Evolutionary conservation across 2,329 filamentous ascomycete genomes (phyloP).

Genomic region (Beauveria varroae): DNA sequence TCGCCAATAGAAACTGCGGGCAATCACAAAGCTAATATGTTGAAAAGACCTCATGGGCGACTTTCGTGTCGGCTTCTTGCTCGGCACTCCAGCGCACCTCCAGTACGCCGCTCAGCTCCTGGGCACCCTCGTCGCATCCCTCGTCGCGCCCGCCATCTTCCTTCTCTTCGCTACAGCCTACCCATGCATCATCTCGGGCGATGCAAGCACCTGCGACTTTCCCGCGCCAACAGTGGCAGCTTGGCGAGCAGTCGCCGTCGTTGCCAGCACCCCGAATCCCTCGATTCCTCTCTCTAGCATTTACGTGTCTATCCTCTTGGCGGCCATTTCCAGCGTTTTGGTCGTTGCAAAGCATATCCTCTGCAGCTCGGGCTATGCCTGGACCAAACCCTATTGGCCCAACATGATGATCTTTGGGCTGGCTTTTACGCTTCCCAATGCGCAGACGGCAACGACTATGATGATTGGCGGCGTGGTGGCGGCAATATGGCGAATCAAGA

Average conservation of each 20-base stretch:
- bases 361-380: background rate
- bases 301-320: background rate
- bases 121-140: conserved; percentile 8
- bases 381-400: background rate
- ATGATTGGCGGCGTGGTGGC: conserved; percentile 8
- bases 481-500: background rate
- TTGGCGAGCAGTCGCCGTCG: conserved; percentile 8
- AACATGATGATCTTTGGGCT: conserved; percentile 12
- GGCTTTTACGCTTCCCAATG: conserved; percentile 9
- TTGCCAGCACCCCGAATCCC: conserved; percentile 4
- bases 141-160: conserved; percentile 9
- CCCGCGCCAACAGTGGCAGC: conserved; percentile 8
- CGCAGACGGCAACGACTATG: conserved; percentile 10
- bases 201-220: conserved; percentile 2
- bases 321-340: background rate
- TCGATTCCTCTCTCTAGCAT: conserved; percentile 7
- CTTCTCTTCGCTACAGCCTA: conserved; percentile 9
- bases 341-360: background rate
- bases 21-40: background rate
- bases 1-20: too few species aligned
- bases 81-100: conserved; percentile 4
- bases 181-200: conserved; percentile 8
- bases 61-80: conserved; percentile 10
- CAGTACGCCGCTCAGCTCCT: conserved; percentile 9
- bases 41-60: conserved; percentile 8